These are phyloP conservation scores for Zoysia japonica DNA, from an alignment of 176 grass and related monocot species.

Conservation along the genomic window DNA sequence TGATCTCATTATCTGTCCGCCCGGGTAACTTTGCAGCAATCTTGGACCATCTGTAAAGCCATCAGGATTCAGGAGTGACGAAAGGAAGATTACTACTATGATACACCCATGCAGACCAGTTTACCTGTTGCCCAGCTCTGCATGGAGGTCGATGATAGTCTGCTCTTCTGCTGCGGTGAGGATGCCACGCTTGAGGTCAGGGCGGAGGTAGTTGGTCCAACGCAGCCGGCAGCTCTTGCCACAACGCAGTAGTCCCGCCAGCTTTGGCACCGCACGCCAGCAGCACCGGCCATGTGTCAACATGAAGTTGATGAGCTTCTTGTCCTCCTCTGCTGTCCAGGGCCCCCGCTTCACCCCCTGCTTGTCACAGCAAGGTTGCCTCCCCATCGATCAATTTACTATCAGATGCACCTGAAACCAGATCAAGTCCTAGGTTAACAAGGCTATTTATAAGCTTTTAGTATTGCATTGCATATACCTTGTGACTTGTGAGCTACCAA, in stretches of 20 bases:
- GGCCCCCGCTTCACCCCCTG: slow-evolving; percentile 64
- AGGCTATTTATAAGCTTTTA: slow-evolving; percentile 20
- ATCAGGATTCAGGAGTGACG: slow-evolving; percentile 2
- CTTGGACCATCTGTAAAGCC: slow-evolving; percentile 64
- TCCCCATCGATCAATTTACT: slow-evolving; percentile 55
- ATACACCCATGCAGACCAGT: not conserved
- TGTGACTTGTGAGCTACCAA: slow-evolving; percentile 36
- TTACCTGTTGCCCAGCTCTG: slow-evolving; percentile 70
- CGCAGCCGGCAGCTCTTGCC: slow-evolving; percentile 85
- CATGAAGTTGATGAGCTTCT: slow-evolving; percentile 75
- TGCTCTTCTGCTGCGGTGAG: slow-evolving; percentile 65
- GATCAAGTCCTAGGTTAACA: slow-evolving; percentile 25
- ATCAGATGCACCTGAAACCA: slow-evolving; percentile 14
- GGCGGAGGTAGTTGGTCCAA: slow-evolving; percentile 81
- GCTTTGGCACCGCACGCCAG: slow-evolving; percentile 74
- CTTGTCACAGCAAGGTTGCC: slow-evolving; percentile 78
- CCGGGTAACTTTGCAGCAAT: slow-evolving; percentile 79
- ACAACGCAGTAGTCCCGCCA: slow-evolving; percentile 66
- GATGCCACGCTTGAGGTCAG: slow-evolving; percentile 78
- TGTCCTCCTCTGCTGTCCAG: slow-evolving; percentile 82
- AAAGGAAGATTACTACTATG: not conserved
- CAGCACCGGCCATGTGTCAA: slow-evolving; percentile 63
- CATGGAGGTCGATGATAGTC: slow-evolving; percentile 75
- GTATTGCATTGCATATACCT: slow-evolving; percentile 20
- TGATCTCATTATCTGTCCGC: slow-evolving; percentile 84